Evolutionary conservation across 139 green algal genomes (phyloP).

Genomic region (Closterium sp.): DNA sequence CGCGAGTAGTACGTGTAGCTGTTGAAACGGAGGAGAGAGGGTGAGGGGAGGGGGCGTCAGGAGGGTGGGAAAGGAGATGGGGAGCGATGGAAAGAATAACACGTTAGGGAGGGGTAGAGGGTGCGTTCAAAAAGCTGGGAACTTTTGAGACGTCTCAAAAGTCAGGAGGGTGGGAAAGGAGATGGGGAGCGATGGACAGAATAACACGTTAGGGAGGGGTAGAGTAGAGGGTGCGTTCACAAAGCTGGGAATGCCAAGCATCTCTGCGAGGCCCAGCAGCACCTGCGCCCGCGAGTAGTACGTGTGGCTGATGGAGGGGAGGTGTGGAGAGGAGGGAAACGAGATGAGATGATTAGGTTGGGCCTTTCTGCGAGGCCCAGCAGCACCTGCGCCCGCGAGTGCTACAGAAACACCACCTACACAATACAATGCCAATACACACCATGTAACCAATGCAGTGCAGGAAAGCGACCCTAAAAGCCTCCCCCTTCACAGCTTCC

Average conservation of each 20-base stretch:
- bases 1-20: slow-evolving; percentile 49
- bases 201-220: too few relatives aligned
- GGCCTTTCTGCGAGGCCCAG: background rate
- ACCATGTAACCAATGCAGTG: too few relatives aligned
- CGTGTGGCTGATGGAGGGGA: background rate
- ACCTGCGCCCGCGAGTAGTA: background rate
- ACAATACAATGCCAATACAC: background rate
- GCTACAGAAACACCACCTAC: background rate
- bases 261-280: background rate
- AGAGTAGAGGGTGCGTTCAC: background rate
- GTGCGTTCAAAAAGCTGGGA: slow-evolving; percentile 7
- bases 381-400: background rate
- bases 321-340: too few relatives aligned
- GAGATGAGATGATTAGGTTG: background rate
- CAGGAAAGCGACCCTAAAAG: slow-evolving; percentile 16
- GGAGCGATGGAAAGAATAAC: background rate
- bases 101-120: too few relatives aligned
- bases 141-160: too few relatives aligned
- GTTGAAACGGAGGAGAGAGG: background rate
- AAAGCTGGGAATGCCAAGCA: slow-evolving; percentile 15
- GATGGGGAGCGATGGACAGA: background rate
- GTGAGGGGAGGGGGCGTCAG: too few relatives aligned
- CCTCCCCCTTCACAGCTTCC: background rate
- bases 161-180: too few relatives aligned
- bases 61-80: too few relatives aligned